Evolutionary conservation across 2,329 filamentous ascomycete genomes (phyloP).

Genomic region (Phialocephala subalpina): DNA sequence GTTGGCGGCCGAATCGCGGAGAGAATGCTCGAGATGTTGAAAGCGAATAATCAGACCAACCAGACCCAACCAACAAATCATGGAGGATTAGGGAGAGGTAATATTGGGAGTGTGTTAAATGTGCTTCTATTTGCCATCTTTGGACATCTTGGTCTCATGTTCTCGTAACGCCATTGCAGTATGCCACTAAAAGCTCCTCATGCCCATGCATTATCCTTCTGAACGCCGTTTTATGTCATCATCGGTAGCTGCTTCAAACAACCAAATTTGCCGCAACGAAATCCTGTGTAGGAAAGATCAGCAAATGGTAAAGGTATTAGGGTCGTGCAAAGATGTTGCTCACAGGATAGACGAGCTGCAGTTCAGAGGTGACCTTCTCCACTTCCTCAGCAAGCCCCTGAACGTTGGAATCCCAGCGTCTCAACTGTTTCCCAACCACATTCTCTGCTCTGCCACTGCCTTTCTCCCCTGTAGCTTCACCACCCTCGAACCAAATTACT

Average conservation of each 20-base stretch:
- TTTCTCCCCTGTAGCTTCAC: conserved; percentile 74
- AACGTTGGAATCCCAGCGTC: conserved; percentile 90
- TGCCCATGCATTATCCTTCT: conserved; percentile 30
- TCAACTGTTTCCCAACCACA: conserved; percentile 73
- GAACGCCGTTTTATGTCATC: conserved; percentile 36
- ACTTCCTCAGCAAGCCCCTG: conserved; percentile 88
- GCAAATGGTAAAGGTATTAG: not conserved
- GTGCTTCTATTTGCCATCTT: conserved; percentile 20
- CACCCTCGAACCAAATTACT: conserved; percentile 84
- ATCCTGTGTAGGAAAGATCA: conserved; percentile 49
- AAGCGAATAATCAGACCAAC: conserved; percentile 34
- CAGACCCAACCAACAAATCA: not conserved
- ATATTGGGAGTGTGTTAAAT: not conserved
- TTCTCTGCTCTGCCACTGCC: conserved; percentile 71
- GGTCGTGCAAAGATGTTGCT: conserved; percentile 40
- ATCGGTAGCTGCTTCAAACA: conserved; percentile 40
- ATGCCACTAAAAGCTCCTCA: conserved; percentile 30
- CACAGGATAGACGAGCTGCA: conserved; percentile 83
- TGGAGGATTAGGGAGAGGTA: conserved; percentile 17
- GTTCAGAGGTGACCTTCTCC: conserved; percentile 81
- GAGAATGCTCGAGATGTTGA: conserved; percentile 56
- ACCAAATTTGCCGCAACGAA: conserved; percentile 64
- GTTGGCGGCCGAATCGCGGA: conserved; percentile 66
- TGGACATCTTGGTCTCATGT: conserved; percentile 27
- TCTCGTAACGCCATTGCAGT: conserved; percentile 36